These are phyloP conservation scores for Parietichytrium sp. DNA, from an alignment of 108 stramenopile genomes.

Conservation along the genomic window DNA sequence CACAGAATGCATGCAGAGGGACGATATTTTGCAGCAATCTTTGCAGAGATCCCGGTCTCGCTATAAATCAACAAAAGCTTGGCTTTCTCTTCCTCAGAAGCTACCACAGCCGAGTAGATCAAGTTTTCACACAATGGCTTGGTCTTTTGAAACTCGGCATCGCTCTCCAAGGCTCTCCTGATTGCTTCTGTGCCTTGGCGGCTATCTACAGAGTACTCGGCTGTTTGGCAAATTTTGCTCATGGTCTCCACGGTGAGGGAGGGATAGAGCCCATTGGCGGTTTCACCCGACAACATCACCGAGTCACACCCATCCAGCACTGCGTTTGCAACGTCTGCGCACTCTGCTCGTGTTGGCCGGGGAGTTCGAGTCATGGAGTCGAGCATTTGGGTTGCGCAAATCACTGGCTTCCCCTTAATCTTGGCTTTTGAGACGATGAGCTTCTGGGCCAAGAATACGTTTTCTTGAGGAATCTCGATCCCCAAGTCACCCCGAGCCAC, in stretches of 20 bases:
- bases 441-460: slow-evolving; percentile 84
- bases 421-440: not conserved
- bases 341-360: slow-evolving; percentile 85
- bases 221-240: not conserved
- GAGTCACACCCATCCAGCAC: slow-evolving; percentile 59
- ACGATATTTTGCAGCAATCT: no score
- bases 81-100: no score
- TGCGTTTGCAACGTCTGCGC: slow-evolving; percentile 75
- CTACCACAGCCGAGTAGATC: no score
- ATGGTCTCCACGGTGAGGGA: not conserved
- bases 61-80: no score
- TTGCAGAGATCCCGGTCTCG: no score
- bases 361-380: slow-evolving; percentile 82
- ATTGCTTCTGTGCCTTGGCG: not conserved
- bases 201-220: not conserved
- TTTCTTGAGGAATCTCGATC: slow-evolving; percentile 80
- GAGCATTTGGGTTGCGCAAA: slow-evolving; percentile 86
- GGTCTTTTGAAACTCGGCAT: not conserved
- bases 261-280: slow-evolving; percentile 36
- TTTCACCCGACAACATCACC: slow-evolving; percentile 40
- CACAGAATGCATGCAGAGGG: no score
- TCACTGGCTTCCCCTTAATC: slow-evolving; percentile 67
- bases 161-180: not conserved
- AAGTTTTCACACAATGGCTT: no score
- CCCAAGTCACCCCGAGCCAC: slow-evolving; percentile 74